Evolutionary conservation across 257 asterid species (phyloP), one percentile per base, ranked within the genome.

Genomic region (Penstemon barbatus): DNA sequence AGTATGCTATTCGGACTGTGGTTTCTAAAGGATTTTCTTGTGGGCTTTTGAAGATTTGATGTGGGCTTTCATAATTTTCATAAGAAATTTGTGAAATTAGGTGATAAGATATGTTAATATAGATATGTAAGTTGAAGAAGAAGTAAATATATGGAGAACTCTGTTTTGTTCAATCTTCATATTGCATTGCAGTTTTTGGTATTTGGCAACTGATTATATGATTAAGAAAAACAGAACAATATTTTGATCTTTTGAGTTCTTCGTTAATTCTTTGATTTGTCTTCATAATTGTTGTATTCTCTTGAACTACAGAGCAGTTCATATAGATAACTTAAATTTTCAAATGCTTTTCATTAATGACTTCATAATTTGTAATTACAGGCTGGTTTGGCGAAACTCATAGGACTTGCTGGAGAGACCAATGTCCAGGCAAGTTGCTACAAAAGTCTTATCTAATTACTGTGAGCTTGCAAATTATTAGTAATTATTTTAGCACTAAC

Each of bases 401-500:
- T 93, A 37, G 99, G 99, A 72, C 96, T 90, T 53, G 99, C 99
- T 1, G 97, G 99, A 5, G 99, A 93, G 86, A 90, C 96, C 49
- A 93, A 93, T 77, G 94, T 90, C 78, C 97, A 90, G 98, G 98
- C 85, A 80, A 76, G 80, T 78, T 71, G 39, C 5, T 59, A 33
- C 25, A 57, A 15, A 15, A 18, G 52, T 58, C 33, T 65, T 6
- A 33, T 25, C 44, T 6, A 67, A 44, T 57, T 61, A 4, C 6
- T 8, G 15, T 52, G 33, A 57, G 19, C 39, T 15, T 0, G 54
- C 55, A 6, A 42, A 5, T 1, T 18, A 2, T 63, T 33, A 41
- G 53, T 58, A 7, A 50, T 41, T 10, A 2, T 12, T 13, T 9
- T 54, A 11, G 38, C 44, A 58, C 65, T 25, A 63, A 76, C 12